Percentiles rank a stretch among this genome's conserved stretches.
These are phyloP conservation scores for Nigrospora sphaerica DNA, from an alignment of 2,329 filamentous ascomycete genomes.

Conservation along the genomic window DNA sequence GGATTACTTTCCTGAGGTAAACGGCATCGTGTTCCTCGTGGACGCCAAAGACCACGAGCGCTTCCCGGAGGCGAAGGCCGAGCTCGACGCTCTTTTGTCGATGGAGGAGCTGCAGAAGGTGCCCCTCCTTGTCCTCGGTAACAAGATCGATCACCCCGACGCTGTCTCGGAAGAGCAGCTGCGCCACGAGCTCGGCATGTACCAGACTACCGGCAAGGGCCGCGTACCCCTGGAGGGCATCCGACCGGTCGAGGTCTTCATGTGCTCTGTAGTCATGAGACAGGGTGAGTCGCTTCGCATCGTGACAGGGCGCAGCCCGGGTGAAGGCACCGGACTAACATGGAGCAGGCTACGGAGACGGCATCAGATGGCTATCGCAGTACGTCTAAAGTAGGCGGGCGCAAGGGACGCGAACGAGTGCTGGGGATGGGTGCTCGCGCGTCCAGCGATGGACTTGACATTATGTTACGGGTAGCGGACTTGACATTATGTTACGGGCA, in stretches of 20 bases:
- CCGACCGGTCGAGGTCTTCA: conserved; percentile 92
- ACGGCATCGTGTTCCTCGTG: conserved; percentile 94
- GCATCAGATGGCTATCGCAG: conserved; percentile 86
- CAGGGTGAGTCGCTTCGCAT: conserved; percentile 54
- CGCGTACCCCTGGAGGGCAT: conserved; percentile 90
- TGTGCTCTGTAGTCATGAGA: conserved; percentile 98
- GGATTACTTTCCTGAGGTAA: conserved; percentile 95
- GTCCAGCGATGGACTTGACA: not conserved
- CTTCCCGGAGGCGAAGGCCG: conserved; percentile 88
- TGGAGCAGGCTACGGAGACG: conserved; percentile 69
- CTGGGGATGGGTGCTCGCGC: not conserved
- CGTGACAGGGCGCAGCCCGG: not conserved
- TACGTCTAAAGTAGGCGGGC: conserved; percentile 58
- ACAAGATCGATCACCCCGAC: conserved; percentile 98
- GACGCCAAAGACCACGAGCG: conserved; percentile 97
- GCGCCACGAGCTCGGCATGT: conserved; percentile 83
- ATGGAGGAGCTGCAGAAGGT: conserved; percentile 98
- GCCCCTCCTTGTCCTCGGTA: conserved; percentile 91
- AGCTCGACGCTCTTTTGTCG: conserved; percentile 87
- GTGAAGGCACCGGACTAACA: conserved; percentile 9
- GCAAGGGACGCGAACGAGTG: no score
- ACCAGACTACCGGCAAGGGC: conserved; percentile 94
- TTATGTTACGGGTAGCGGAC: conserved; percentile 1
- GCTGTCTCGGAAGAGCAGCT: conserved; percentile 95
- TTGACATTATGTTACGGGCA: conserved; percentile 1